These are phyloP conservation scores for Cercospora sp. DNA, from an alignment of 2,329 filamentous ascomycete genomes.

Conservation along the genomic window DNA sequence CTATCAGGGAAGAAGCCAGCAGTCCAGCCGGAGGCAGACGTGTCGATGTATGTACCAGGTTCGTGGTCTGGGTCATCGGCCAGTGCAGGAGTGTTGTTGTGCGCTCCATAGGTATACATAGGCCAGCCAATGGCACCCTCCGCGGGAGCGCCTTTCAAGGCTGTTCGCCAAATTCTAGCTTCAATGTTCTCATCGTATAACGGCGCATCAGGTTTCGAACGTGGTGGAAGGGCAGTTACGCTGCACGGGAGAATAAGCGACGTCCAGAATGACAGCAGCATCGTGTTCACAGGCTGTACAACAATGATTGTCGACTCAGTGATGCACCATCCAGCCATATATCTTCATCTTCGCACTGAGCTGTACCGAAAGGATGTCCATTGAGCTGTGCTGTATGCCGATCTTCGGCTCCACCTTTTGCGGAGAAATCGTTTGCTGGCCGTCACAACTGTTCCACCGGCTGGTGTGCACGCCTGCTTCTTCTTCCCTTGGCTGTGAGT, in stretches of 20 bases:
- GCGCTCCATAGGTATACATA: constrained; percentile 21
- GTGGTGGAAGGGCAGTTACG: not conserved
- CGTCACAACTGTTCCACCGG: not conserved
- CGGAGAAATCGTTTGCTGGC: not conserved
- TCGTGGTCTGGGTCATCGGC: not conserved
- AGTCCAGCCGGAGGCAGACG: constrained; percentile 22
- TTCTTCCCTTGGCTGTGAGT: not conserved
- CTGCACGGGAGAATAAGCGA: not conserved
- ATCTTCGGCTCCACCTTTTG: not conserved
- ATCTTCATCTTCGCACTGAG: not conserved
- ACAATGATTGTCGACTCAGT: not conserved
- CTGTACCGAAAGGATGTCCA: not conserved
- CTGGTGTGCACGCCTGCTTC: not conserved
- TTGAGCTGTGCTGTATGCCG: not conserved
- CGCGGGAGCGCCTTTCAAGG: constrained; percentile 14
- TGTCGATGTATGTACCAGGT: constrained; percentile 18
- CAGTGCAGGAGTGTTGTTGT: constrained; percentile 19
- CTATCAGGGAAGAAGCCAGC: constrained; percentile 23
- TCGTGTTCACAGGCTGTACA: not conserved
- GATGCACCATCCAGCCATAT: not conserved
- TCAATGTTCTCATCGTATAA: constrained; percentile 21
- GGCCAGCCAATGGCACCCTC: constrained; percentile 21
- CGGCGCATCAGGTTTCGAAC: not conserved
- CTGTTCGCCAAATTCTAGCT: constrained; percentile 22
- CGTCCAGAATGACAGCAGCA: not conserved